Percentiles rank a stretch among this genome's conserved stretches.
phyloP scores from a whole-genome alignment of 495 filamentous ascomycete genomes.

The Tuber aestivum region DNA sequence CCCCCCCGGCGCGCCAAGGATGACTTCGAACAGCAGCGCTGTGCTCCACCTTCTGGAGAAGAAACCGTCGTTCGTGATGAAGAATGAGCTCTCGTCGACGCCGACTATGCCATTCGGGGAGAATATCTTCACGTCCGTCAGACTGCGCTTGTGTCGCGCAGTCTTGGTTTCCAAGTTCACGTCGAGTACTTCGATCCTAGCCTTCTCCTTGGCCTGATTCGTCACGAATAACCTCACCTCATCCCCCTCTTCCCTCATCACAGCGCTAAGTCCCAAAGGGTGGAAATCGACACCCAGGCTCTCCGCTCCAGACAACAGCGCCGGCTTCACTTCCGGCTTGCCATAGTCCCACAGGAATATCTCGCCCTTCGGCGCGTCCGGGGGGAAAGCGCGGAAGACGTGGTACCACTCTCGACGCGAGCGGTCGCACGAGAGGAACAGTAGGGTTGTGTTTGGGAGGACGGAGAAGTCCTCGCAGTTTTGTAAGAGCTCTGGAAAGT shows the following conservation, averaged over 20 bases:
- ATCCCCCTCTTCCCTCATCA: not conserved
- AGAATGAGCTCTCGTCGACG: conserved; percentile 26
- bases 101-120: conserved; percentile 37
- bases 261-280: conserved; percentile 25
- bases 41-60: conserved; percentile 33
- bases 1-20: conserved; percentile 30
- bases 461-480: conserved; percentile 38
- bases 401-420: conserved; percentile 37
- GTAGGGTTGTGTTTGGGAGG: conserved; percentile 32
- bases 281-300: conserved; percentile 31
- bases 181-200: conserved; percentile 33
- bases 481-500: conserved; percentile 29
- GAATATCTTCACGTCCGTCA: conserved; percentile 20
- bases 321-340: conserved; percentile 18
- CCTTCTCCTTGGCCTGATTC: conserved; percentile 27
- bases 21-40: conserved; percentile 17
- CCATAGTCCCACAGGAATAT: conserved; percentile 34
- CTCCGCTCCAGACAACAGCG: conserved; percentile 18
- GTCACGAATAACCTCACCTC: conserved; percentile 29
- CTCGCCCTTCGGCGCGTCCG: conserved; percentile 13
- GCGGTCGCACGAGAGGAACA: conserved; percentile 37
- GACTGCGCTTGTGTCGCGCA: conserved; percentile 24
- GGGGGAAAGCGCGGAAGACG: conserved; percentile 19
- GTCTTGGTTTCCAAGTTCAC: conserved; percentile 16
- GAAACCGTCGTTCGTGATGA: conserved; percentile 33